Evolutionary conservation across 805 yeast genomes (phyloP).

Genomic region (Metschnikowia sp.): DNA sequence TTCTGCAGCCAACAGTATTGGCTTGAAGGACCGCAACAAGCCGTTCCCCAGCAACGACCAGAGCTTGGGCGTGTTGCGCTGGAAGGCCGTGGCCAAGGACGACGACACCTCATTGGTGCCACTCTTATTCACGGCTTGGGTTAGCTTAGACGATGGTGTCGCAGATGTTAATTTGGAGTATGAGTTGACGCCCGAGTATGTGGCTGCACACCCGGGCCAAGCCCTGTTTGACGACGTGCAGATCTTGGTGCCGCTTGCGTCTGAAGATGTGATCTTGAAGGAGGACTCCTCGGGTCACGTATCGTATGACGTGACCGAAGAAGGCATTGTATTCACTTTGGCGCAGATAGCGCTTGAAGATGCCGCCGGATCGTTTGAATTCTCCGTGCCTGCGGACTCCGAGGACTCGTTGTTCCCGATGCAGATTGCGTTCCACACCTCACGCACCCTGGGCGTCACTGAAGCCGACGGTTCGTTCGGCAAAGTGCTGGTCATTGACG

Average conservation of each 20-base stretch:
- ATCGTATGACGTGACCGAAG: slow-evolving; percentile 56
- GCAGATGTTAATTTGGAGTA: slow-evolving; percentile 85
- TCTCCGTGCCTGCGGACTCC: slow-evolving; percentile 65
- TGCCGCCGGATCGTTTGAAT: slow-evolving; percentile 72
- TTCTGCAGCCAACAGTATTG: slow-evolving; percentile 53
- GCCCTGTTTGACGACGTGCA: slow-evolving; percentile 51
- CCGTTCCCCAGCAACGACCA: slow-evolving; percentile 92
- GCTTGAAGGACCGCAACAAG: slow-evolving; percentile 71
- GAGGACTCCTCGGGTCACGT: slow-evolving; percentile 46
- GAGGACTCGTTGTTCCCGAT: slow-evolving; percentile 91
- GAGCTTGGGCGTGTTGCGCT: slow-evolving; percentile 85
- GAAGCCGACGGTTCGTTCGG: slow-evolving; percentile 53
- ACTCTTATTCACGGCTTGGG: slow-evolving; percentile 80
- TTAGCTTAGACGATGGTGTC: slow-evolving; percentile 56
- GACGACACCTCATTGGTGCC: slow-evolving; percentile 54
- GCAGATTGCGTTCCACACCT: slow-evolving; percentile 58
- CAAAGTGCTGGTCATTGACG: slow-evolving; percentile 58
- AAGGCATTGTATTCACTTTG: slow-evolving; percentile 67
- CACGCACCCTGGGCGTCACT: slow-evolving; percentile 38
- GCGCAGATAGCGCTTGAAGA: slow-evolving; percentile 50
- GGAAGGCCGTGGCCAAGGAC: slow-evolving; percentile 71
- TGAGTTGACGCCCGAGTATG: slow-evolving; percentile 54
- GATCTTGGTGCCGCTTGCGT: slow-evolving; percentile 64
- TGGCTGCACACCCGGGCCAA: slow-evolving; percentile 26
- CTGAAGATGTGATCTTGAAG: slow-evolving; percentile 50